These are phyloP conservation scores for Aspergillus fumigatiaffinis DNA, from an alignment of 2,329 filamentous ascomycete species.

Conservation along the genomic window DNA sequence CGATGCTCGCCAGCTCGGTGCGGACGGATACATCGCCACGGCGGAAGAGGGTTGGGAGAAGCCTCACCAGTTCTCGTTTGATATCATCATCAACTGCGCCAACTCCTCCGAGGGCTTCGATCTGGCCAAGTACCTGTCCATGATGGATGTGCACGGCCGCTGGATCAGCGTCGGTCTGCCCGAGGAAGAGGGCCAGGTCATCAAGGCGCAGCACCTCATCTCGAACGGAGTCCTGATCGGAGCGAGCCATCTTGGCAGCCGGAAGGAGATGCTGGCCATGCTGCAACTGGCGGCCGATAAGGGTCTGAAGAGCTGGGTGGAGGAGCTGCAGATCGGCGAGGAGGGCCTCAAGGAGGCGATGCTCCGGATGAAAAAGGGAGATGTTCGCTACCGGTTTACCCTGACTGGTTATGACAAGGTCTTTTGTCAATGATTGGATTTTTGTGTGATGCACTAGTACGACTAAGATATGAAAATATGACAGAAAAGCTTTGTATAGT, in stretches of 20 bases:
- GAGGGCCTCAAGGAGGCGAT: constrained; percentile 67
- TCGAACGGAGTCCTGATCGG: constrained; percentile 69
- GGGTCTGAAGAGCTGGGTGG: constrained; percentile 64
- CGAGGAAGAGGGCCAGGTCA: constrained; percentile 66
- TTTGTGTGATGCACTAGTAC: neutral
- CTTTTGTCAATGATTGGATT: constrained; percentile 20
- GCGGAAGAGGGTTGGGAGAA: constrained; percentile 57
- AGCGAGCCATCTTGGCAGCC: constrained; percentile 66
- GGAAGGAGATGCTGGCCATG: constrained; percentile 69
- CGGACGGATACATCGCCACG: constrained; percentile 58
- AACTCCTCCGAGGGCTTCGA: constrained; percentile 68
- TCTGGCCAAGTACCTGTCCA: constrained; percentile 63
- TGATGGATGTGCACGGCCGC: constrained; percentile 75
- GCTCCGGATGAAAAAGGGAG: constrained; percentile 64
- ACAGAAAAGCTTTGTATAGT: neutral
- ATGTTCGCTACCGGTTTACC: constrained; percentile 70
- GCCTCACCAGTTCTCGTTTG: constrained; percentile 52
- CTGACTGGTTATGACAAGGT: constrained; percentile 49
- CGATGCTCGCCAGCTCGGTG: constrained; percentile 56
- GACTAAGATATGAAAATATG: neutral
- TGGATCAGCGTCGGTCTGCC: constrained; percentile 79
- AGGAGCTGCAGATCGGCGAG: constrained; percentile 68
- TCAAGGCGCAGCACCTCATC: constrained; percentile 72
- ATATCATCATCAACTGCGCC: constrained; percentile 70
- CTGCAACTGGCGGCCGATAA: constrained; percentile 66